Percentiles rank a stretch among this genome's conserved stretches.
phyloP scores from a whole-genome alignment of 208 protist genomes.

The Acanthamoeba castellanii region DNA sequence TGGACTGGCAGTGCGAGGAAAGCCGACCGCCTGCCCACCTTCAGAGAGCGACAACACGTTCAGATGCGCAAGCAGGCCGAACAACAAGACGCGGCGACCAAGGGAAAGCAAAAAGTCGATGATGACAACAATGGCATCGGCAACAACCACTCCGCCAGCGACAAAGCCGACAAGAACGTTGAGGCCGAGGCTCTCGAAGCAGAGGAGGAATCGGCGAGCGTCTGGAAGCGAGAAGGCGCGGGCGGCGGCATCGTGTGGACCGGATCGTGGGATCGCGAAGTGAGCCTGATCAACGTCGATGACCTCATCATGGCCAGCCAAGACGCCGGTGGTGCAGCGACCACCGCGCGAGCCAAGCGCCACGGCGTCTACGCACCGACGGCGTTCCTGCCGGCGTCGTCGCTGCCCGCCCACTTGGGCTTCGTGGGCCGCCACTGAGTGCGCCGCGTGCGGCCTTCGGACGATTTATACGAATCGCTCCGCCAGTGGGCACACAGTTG shows the following conservation, averaged over 20 bases:
- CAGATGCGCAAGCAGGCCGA: neutral
- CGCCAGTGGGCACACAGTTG: neutral
- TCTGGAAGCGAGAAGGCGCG: neutral
- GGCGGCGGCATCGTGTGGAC: conserved; percentile 16
- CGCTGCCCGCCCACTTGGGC: neutral
- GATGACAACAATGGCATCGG: no score
- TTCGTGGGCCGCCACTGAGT: neutral
- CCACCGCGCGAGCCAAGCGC: neutral
- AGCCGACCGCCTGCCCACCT: neutral
- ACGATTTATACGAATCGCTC: neutral
- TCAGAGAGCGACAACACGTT: neutral
- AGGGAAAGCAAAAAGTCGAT: no score
- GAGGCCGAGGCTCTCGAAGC: neutral
- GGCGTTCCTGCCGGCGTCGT: neutral
- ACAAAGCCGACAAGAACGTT: neutral
- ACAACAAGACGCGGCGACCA: neutral
- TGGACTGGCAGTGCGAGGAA: neutral
- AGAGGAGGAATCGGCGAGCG: neutral
- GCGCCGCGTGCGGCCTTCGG: no score
- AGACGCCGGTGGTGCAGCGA: neutral
- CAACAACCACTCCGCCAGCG: neutral
- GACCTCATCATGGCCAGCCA: conserved; percentile 22
- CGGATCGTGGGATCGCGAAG: conserved; percentile 27
- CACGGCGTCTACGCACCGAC: no score
- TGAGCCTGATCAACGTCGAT: neutral